Conservation (phyloP, 1,284 basidiomycete genomes). For the Wallemia ichthyophaga region DNA sequence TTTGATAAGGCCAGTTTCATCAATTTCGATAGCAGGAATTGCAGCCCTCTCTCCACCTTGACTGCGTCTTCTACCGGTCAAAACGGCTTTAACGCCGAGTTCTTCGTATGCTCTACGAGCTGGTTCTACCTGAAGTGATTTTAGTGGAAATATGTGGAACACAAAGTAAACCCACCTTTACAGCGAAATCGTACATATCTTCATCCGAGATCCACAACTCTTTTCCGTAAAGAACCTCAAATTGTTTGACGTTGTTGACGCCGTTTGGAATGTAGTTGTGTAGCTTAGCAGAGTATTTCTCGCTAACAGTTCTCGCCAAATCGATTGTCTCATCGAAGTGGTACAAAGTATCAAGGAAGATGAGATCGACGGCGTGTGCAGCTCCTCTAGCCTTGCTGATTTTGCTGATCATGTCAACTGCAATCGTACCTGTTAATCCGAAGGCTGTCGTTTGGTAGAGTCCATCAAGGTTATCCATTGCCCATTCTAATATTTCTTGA, state of each 20-base stretch:
- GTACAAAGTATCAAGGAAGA: conserved; percentile 87
- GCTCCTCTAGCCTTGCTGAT: conserved; percentile 20
- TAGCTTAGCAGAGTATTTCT: conserved; percentile 40
- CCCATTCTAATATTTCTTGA: conserved; percentile 58
- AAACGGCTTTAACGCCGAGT: conserved; percentile 54
- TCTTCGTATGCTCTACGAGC: conserved; percentile 60
- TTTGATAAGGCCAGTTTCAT: conserved; percentile 71
- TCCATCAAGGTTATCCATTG: conserved; percentile 37
- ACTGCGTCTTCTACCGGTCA: conserved; percentile 72
- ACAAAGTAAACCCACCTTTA: conserved; percentile 64
- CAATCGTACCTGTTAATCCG: conserved; percentile 66
- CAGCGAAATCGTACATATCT: conserved; percentile 60
- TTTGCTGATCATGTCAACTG: conserved; percentile 71
- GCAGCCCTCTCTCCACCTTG: conserved; percentile 65
- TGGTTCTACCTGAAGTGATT: conserved; percentile 44
- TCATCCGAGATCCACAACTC: conserved; percentile 72
- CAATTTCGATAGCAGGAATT: conserved; percentile 64
- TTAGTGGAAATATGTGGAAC: neutral
- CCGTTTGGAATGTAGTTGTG: conserved; percentile 51
- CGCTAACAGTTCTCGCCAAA: conserved; percentile 47
- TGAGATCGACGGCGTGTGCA: conserved; percentile 22
- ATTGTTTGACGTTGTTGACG: conserved; percentile 36
- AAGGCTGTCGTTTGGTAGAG: conserved; percentile 80
- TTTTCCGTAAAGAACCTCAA: conserved; percentile 52
- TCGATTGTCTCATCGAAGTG: conserved; percentile 82